These are phyloP conservation scores for Soucietia sequanensis DNA, from an alignment of 805 yeast species.

Conservation along the genomic window DNA sequence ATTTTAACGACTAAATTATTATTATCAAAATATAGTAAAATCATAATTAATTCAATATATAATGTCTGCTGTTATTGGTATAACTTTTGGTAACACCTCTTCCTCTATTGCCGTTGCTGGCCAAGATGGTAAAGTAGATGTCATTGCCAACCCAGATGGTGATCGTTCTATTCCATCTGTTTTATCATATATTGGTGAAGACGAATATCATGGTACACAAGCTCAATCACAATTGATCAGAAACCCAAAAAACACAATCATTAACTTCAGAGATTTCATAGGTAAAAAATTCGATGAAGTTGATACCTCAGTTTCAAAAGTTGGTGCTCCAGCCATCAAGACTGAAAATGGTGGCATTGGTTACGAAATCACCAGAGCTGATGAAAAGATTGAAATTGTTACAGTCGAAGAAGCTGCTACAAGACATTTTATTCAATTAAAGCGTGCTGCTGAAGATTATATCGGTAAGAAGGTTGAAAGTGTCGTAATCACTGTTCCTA, in stretches of 20 bases:
- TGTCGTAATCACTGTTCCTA: slow-evolving; percentile 87
- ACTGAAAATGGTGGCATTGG: slow-evolving; percentile 64
- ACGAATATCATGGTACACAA: slow-evolving; percentile 97
- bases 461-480: slow-evolving; percentile 79
- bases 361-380: slow-evolving; percentile 56
- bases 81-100: slow-evolving; percentile 94
- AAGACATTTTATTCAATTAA: slow-evolving; percentile 81
- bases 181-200: slow-evolving; percentile 86
- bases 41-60: too few species aligned
- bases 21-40: too few species aligned
- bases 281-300: slow-evolving; percentile 73
- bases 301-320: slow-evolving; percentile 60
- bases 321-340: slow-evolving; percentile 61
- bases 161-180: slow-evolving; percentile 95
- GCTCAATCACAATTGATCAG: slow-evolving; percentile 90
- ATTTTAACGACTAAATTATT: too few species aligned
- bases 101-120: slow-evolving; percentile 89
- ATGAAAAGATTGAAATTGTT: slow-evolving; percentile 51
- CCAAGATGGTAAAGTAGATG: slow-evolving; percentile 89
- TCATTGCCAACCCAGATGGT: slow-evolving; percentile 98
- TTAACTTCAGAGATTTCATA: slow-evolving; percentile 90
- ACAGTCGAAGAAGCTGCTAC: slow-evolving; percentile 75
- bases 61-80: slow-evolving; percentile 74
- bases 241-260: slow-evolving; percentile 81
- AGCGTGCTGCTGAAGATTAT: slow-evolving; percentile 89